Percentiles rank a stretch among this genome's conserved stretches.
These are phyloP conservation scores for Suillus occidentalis DNA, from an alignment of 768 basidiomycete species.

Conservation along the genomic window DNA sequence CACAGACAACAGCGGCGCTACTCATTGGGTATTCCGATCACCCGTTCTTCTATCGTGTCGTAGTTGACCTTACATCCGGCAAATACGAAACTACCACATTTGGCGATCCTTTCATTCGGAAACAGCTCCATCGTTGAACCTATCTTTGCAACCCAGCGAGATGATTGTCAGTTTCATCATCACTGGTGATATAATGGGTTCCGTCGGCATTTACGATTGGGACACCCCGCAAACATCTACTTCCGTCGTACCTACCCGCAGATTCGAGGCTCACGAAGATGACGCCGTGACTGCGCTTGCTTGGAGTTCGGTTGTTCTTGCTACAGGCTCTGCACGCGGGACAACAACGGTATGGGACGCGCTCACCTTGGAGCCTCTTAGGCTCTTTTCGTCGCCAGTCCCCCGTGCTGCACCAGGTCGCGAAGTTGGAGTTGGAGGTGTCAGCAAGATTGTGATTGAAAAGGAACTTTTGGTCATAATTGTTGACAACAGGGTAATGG, in stretches of 20 bases:
- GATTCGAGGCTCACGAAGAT: conserved; percentile 65
- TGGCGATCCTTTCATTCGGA: conserved; percentile 51
- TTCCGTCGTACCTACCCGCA: conserved; percentile 37
- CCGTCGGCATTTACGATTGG: conserved; percentile 63
- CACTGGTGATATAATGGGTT: conserved; percentile 65
- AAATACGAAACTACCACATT: conserved; percentile 41
- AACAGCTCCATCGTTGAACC: conserved; percentile 51
- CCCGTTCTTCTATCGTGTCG: conserved; percentile 52
- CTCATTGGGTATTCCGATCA: conserved; percentile 54
- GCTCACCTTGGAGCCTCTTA: conserved; percentile 57
- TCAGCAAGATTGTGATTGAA: conserved; percentile 58
- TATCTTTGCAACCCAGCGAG: conserved; percentile 38
- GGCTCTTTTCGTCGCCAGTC: conserved; percentile 52
- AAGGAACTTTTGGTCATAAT: conserved; percentile 55
- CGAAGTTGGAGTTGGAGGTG: conserved; percentile 43
- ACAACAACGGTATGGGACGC: conserved; percentile 63
- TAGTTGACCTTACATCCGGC: conserved; percentile 32
- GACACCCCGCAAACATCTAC: conserved; percentile 13
- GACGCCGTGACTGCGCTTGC: conserved; percentile 63
- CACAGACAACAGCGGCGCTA: conserved; percentile 29
- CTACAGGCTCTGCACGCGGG: conserved; percentile 67
- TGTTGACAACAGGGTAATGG: conserved; percentile 61
- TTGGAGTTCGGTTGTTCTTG: conserved; percentile 58
- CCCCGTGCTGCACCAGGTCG: conserved; percentile 34
- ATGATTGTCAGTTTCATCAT: conserved; percentile 55